Conservation (phyloP, 345 rosid species). For the Murraya paniculata region DNA sequence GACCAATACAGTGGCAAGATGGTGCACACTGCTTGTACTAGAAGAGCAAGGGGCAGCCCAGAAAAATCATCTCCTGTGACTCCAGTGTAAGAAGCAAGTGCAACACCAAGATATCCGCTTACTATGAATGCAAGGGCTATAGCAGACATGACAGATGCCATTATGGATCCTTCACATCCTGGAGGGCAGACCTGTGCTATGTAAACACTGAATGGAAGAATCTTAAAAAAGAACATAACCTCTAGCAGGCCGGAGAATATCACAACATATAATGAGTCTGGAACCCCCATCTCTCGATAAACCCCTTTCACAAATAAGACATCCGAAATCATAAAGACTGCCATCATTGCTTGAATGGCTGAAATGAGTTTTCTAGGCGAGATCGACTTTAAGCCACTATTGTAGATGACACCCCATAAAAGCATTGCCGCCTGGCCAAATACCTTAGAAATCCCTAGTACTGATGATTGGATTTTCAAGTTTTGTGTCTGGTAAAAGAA, state of each 20-base stretch:
- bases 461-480: conserved; percentile 52
- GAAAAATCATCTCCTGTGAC: conserved; percentile 69
- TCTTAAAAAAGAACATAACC: conserved; percentile 67
- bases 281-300: conserved; percentile 57
- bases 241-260: conserved; percentile 69
- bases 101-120: conserved; percentile 77
- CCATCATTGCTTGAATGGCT: conserved; percentile 63
- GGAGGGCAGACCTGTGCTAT: conserved; percentile 70
- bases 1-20: conserved; percentile 54
- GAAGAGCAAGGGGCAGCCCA: conserved; percentile 52
- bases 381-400: conserved; percentile 47
- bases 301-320: conserved; percentile 61
- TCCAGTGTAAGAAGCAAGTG: conserved; percentile 59
- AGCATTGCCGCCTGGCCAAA: conserved; percentile 82
- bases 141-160: conserved; percentile 80
- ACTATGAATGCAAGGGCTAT: conserved; percentile 66
- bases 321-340: conserved; percentile 67
- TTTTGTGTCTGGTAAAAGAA: conserved; percentile 85
- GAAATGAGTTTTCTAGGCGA: conserved; percentile 62
- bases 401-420: conserved; percentile 70
- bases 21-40: conserved; percentile 64
- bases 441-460: conserved; percentile 79
- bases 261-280: conserved; percentile 57
- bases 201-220: conserved; percentile 70
- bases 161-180: conserved; percentile 89